A percentile compares a stretch with the other conserved stretches of the same genome.
These are phyloP conservation scores for Candida nanaspora DNA, from an alignment of 805 yeast genomes.

Conservation along the genomic window DNA sequence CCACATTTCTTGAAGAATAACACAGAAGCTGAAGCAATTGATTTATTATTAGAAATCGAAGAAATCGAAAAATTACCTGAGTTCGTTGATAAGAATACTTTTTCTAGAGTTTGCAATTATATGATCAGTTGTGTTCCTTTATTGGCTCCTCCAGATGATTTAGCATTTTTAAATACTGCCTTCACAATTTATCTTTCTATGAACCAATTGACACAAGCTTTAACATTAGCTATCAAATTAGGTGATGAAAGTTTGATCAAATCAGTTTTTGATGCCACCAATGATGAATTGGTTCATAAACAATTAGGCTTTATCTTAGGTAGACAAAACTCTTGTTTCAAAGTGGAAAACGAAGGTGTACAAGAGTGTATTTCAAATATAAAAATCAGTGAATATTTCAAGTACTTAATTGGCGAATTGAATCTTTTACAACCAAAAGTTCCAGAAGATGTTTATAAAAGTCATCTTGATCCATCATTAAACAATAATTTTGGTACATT, in stretches of 20 bases:
- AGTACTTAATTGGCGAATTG: conserved; percentile 77
- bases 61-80: conserved; percentile 74
- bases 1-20: conserved; percentile 90
- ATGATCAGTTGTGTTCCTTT: conserved; percentile 96
- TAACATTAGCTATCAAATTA: conserved; percentile 80
- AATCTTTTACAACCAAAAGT: conserved; percentile 84
- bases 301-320: conserved; percentile 89
- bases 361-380: conserved; percentile 82
- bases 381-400: conserved; percentile 69
- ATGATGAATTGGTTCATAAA: conserved; percentile 68
- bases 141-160: conserved; percentile 91
- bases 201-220: conserved; percentile 80
- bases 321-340: conserved; percentile 77
- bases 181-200: conserved; percentile 75
- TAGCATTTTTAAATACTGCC: conserved; percentile 80
- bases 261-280: conserved; percentile 75
- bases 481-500: conserved; percentile 33
- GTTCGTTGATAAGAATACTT: conserved; percentile 79
- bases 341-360: conserved; percentile 61
- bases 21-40: conserved; percentile 98
- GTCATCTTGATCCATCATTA: conserved; percentile 68
- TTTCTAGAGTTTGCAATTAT: conserved; percentile 84
- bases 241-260: conserved; percentile 74
- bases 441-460: conserved; percentile 91
- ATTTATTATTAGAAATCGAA: conserved; percentile 84